Evolutionary conservation across 176 grass and related monocot genomes (phyloP), one percentile per base, ranked within the genome.

Genomic region (Zea luxurians): DNA sequence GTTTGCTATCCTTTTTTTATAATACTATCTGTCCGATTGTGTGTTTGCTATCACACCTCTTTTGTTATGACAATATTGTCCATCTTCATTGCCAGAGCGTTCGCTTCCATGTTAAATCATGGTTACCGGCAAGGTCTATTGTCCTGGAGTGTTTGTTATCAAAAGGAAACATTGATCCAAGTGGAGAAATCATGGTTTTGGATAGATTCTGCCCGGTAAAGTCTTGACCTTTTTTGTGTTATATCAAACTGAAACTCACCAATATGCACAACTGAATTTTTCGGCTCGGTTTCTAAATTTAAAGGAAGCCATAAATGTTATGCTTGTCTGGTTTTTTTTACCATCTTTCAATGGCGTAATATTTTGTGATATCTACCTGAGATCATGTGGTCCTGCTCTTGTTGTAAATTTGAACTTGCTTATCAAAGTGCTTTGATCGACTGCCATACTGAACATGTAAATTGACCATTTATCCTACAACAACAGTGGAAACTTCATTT

Each of bases 401-500:
- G 60, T 37, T 59, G 68, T 17, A 57, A 38, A 74, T 77, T 48
- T 10, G 17, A 18, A 66, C 17, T 43, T 77, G 48, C 61, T 84
- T 64, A 11, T 9, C 34, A 13, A 82, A 71, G 2, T 64, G 10
- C 12, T 59, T 40, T 88, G 3, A 60, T 78, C 68, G 4, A 15
- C 40, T 80, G 11, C 2, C 15, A 13, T 68, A 68, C 68, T 44
- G 8, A 69, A 7, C 37, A 71, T 80, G 37, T 61, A 54, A 49
- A 2, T 18, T 81, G 52, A 66, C 15, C 37, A 10, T 88, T 65
- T 78, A 4, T 74, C 66, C 4, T 65, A 8, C 50, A 54, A 66
- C 57, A 64, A 48, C 89, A 99, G 96, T 99, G 96, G 96, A 99
- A 99, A 66, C 89, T 95, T 82, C 96, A 99, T 99, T 76, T 99